A percentile compares a stretch with the other conserved stretches of the same genome.
Evolutionary conservation across 257 asterid genomes (phyloP).

Genomic region (Nicotiana knightiana): DNA sequence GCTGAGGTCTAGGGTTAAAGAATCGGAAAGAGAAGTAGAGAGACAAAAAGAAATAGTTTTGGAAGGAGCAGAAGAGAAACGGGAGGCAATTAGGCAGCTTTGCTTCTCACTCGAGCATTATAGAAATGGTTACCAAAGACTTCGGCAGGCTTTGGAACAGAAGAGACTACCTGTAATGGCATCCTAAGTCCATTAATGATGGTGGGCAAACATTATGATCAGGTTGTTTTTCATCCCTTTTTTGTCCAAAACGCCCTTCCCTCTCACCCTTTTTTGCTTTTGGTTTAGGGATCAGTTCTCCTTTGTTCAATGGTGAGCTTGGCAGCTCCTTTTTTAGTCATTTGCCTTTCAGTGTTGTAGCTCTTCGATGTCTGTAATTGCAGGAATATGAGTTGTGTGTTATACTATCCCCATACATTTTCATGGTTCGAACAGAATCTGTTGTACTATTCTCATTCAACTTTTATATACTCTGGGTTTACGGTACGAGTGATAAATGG

Average conservation of each 20-base stretch:
- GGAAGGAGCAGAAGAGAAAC: constrained; percentile 80
- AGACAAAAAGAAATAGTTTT: constrained; percentile 39
- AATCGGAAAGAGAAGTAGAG: constrained; percentile 47
- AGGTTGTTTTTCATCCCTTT: neutral
- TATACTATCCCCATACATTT: neutral
- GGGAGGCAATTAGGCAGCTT: constrained; percentile 89
- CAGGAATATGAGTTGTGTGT: neutral
- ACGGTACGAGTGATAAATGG: neutral
- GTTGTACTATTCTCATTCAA: too few species aligned
- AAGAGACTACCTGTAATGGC: constrained; percentile 47
- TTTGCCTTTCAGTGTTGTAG: neutral
- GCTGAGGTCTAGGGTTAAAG: constrained; percentile 39
- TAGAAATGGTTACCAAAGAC: constrained; percentile 55
- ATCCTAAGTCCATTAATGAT: constrained; percentile 21
- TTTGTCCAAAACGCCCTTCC: neutral
- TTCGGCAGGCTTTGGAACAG: constrained; percentile 48
- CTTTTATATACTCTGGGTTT: neutral
- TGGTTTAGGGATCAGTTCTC: neutral
- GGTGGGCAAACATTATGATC: neutral
- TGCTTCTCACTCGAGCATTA: constrained; percentile 80
- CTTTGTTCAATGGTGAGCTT: neutral
- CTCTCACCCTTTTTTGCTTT: neutral
- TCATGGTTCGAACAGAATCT: neutral
- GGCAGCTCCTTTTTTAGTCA: neutral
- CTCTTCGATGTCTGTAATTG: neutral